Base-by-base conservation (phyloP, 2,329 filamentous ascomycete species). In the Elsinoe arachidis region DNA sequence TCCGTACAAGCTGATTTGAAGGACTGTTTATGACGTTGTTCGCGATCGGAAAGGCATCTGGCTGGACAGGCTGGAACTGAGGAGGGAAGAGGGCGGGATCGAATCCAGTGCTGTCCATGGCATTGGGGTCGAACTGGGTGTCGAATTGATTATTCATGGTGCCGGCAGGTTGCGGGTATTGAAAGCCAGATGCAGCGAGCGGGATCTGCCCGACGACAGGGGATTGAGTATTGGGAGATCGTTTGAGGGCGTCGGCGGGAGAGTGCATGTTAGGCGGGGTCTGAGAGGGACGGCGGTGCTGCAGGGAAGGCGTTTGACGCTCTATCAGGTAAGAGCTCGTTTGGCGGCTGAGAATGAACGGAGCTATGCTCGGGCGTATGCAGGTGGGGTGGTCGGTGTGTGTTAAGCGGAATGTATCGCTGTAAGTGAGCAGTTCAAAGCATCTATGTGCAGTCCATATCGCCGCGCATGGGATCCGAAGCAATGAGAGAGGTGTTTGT, bases 1-100 rank as follows among this genome's bases (percentile, higher is more conserved):
- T 66, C 59, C 75, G 67, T 11, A 78, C 73, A 37, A 78, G 64
- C 63, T 78, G 75, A 21, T 72, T 75, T 4, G 73, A 71, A 21
- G 63, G 59, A 37, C 61, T 60, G 33, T 61, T 43, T 5, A 51
- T 37, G 33, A 61, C 47, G 35, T 61, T 38, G 57, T 58, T 64
- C 43, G 56, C 60, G 57, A 33, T 26, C 14, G 35, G 52, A 39
- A 58, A 52, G 35, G 47, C 15, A 33, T 57, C 54, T 5, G 41
- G 54, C 23, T 55, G 49, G 35, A 58, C 47, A n/a, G 21, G n/a
- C 37, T 55, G 37, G 39, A 55, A 39, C 17, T 56, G 43, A 34
- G 54, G 41, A 30, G 33, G 39, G 15, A 56, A 56, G 26, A 56
- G 54, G 17, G 54, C 54, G 15, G 54, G 54, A 33, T 56, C 54